Evolutionary conservation across 164 flowering plant genomes (phyloP).

Genomic region (Echeveria elegans): DNA sequence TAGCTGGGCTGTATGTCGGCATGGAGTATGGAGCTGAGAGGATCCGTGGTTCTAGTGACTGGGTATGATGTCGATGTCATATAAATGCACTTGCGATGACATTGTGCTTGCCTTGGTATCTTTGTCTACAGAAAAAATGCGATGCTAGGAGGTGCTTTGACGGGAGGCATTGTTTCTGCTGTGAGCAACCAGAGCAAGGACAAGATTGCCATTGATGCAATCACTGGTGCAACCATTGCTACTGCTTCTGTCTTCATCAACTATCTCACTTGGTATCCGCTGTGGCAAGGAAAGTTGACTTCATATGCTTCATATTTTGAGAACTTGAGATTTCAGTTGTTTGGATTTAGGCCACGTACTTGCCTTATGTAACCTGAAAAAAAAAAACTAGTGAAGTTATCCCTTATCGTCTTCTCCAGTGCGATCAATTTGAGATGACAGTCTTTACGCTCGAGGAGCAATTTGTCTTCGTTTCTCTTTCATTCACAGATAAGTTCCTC

Average conservation of each 20-base stretch:
- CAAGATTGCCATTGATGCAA: slow-evolving; percentile 56
- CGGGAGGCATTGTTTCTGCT: slow-evolving; percentile 68
- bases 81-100: not conserved
- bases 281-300: not conserved
- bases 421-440: not conserved
- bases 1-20: slow-evolving; percentile 84
- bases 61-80: slow-evolving; percentile 36
- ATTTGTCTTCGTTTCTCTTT: not conserved
- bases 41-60: slow-evolving; percentile 72
- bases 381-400: too few species aligned
- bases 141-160: slow-evolving; percentile 68
- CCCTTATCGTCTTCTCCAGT: not conserved
- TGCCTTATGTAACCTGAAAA: not conserved
- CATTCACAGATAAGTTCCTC: slow-evolving; percentile 15
- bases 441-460: not conserved
- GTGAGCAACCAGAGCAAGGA: slow-evolving; percentile 40
- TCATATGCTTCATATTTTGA: too few species aligned
- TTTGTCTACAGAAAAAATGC: slow-evolving; percentile 48
- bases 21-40: slow-evolving; percentile 74
- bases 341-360: not conserved
- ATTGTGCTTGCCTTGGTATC: not conserved
- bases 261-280: slow-evolving; percentile 36
- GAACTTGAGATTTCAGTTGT: not conserved
- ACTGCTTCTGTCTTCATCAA: slow-evolving; percentile 74
- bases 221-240: slow-evolving; percentile 85